phyloP scores from a whole-genome alignment of 2,329 filamentous ascomycete genomes.

The Claviceps purpurea region DNA sequence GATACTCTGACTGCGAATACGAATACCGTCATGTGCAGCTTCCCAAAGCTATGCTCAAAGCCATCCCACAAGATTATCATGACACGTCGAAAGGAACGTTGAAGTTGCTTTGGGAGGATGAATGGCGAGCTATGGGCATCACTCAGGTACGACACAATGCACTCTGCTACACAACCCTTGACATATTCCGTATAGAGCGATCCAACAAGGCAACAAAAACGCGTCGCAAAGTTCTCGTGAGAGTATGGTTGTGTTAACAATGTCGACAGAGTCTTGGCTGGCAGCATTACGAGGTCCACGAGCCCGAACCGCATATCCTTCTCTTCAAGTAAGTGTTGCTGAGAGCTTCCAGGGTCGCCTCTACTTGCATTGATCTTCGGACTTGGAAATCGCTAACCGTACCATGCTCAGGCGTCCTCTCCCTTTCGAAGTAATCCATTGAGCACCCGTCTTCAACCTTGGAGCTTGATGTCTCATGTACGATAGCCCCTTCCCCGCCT shows the following conservation, averaged over 20 bases:
- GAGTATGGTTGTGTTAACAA: neutral
- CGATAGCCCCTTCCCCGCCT: slow-evolving; percentile 9
- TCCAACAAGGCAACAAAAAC: neutral
- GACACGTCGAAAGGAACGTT: slow-evolving; percentile 79
- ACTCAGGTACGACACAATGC: slow-evolving; percentile 59
- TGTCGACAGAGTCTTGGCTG: slow-evolving; percentile 73
- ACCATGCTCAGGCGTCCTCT: slow-evolving; percentile 53
- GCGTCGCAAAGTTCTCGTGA: neutral
- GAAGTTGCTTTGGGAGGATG: slow-evolving; percentile 95
- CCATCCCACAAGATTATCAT: slow-evolving; percentile 89
- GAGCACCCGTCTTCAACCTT: slow-evolving; percentile 7
- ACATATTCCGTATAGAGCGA: neutral
- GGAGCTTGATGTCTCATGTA: slow-evolving; percentile 9
- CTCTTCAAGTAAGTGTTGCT: slow-evolving; percentile 68
- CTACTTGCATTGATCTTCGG: neutral
- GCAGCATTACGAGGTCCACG: slow-evolving; percentile 99
- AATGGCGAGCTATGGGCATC: slow-evolving; percentile 94
- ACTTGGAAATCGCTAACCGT: neutral
- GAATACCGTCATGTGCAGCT: slow-evolving; percentile 98
- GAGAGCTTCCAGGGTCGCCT: neutral
- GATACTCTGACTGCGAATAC: slow-evolving; percentile 84
- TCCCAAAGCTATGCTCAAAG: slow-evolving; percentile 96
- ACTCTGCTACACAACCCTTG: neutral
- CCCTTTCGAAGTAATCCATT: slow-evolving; percentile 65
- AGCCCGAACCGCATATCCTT: slow-evolving; percentile 95